Evolutionary conservation across 768 basidiomycete genomes (phyloP).

Genomic region (Kwoniella heveanensis): DNA sequence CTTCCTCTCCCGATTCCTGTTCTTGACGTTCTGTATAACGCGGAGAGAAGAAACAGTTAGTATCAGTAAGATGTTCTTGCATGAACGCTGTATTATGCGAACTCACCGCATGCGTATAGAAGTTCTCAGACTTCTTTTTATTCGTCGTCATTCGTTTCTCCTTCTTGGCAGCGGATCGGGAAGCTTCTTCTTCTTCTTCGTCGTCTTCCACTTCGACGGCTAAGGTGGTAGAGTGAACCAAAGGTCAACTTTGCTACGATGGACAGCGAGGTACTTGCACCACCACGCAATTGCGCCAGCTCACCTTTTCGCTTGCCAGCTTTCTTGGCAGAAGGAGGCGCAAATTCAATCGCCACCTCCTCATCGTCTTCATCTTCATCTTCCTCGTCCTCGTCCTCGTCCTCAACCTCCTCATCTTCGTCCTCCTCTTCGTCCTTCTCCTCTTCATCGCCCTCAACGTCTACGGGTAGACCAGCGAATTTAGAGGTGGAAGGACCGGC

Average conservation of each 20-base stretch:
- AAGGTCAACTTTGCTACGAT: neutral
- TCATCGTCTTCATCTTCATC: constrained; percentile 50
- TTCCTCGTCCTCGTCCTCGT: constrained; percentile 43
- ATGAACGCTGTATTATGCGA: too few species aligned
- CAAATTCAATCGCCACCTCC: constrained; percentile 31
- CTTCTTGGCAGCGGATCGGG: constrained; percentile 59
- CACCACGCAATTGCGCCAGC: too few species aligned
- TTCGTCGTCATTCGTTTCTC: constrained; percentile 87
- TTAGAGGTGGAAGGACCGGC: constrained; percentile 58
- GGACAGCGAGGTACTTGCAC: too few species aligned
- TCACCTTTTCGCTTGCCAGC: constrained; percentile 45
- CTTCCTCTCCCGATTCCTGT: constrained; percentile 53
- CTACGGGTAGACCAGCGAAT: constrained; percentile 45
- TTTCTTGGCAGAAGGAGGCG: constrained; percentile 30
- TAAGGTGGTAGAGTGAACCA: constrained; percentile 11
- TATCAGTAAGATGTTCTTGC: neutral
- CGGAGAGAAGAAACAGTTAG: neutral
- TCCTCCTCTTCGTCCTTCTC: constrained; percentile 43
- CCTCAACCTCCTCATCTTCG: constrained; percentile 41
- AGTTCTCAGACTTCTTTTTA: constrained; percentile 92
- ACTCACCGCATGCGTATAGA: constrained; percentile 68
- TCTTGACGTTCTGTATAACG: constrained; percentile 51
- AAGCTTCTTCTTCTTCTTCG: constrained; percentile 58
- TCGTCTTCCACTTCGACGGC: constrained; percentile 59
- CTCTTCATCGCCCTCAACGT: constrained; percentile 51